Base-by-base conservation (phyloP, 495 filamentous ascomycete genomes). In the Amniculicola lignicola region DNA sequence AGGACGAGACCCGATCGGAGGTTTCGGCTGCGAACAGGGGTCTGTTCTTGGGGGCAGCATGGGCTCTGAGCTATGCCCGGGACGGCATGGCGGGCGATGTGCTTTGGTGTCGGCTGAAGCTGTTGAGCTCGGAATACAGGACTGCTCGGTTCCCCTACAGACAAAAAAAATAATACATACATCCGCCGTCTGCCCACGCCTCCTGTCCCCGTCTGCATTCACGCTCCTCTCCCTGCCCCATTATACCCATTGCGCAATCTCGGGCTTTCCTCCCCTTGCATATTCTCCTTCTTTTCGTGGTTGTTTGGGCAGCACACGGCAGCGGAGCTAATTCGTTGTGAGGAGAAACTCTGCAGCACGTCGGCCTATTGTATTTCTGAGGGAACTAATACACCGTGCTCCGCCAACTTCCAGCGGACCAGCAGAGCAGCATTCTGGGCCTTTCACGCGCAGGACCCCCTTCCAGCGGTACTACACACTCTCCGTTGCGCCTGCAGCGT, bases 81-180 rank as follows among this genome's bases (percentile, higher is more conserved):
- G 42, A 44, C 52, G 59, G 59, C 59, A 55, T 25, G 51, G 57
- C 45, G 50, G 58, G 38, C 42, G 42, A 54, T 50, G 57, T 16
- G n/a, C n/a, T n/a, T 50, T 38, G 15, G 23, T 38, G 38, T 38
- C 39, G 58, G 53, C 54, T 51, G 54, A 54, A 54, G 51, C 56
- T 60, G 56, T 56, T 60, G 56, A 64, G 61, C 43, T 49, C 61
- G 56, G 61, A 41, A 57, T 49, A 39, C n/a, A n/a, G n/a, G n/a
- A n/a, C n/a, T n/a, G n/a, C n/a, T n/a, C n/a, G n/a, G 24, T 21
- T 33, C 25, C 41, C 10, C 18, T 2, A 22, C 10, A 35, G 4
- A 35, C 22, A 29, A 23, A 18, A 48, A 57, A 45, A 31, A 22
- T 31, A 57, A 62, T 62, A 57, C 38, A 40, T 41, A 46, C 14